These are phyloP conservation scores for Teratosphaeria zuluensis DNA, from an alignment of 2,329 filamentous ascomycete genomes.

Conservation along the genomic window DNA sequence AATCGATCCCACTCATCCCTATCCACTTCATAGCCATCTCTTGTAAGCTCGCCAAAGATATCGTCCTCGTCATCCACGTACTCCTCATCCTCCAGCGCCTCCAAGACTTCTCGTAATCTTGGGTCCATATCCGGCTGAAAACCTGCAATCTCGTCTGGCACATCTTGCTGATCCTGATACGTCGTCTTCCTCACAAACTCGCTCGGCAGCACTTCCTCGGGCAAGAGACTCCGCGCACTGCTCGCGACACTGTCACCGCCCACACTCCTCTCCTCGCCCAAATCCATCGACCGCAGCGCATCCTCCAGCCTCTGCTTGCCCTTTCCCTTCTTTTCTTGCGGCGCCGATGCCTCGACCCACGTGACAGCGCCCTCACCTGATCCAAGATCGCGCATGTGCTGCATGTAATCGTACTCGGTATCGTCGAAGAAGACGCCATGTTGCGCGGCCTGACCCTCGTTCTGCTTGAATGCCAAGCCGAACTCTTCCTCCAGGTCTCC, in stretches of 20 bases:
- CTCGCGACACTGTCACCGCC: slow-evolving; percentile 33
- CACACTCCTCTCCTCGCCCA: slow-evolving; percentile 33
- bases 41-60: slow-evolving; percentile 65
- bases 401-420: slow-evolving; percentile 97
- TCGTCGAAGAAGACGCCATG: slow-evolving; percentile 94
- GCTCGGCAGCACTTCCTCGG: slow-evolving; percentile 66
- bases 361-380: slow-evolving; percentile 57
- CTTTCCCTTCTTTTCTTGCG: slow-evolving; percentile 42
- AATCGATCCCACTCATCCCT: slow-evolving; percentile 63
- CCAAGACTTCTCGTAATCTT: slow-evolving; percentile 76
- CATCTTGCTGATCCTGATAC: slow-evolving; percentile 86
- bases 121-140: slow-evolving; percentile 99
- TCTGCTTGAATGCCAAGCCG: slow-evolving; percentile 62
- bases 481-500: slow-evolving; percentile 69
- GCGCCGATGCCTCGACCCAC: slow-evolving; percentile 63
- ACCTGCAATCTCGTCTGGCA: slow-evolving; percentile 83
- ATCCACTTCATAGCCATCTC: slow-evolving; percentile 64
- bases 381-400: slow-evolving; percentile 83
- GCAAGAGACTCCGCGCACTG: slow-evolving; percentile 43
- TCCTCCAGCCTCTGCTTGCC: slow-evolving; percentile 74
- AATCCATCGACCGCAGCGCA: slow-evolving; percentile 53
- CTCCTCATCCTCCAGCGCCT: slow-evolving; percentile 89
- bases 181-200: slow-evolving; percentile 67
- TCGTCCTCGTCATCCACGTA: slow-evolving; percentile 75
- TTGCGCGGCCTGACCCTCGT: slow-evolving; percentile 92